Evolutionary conservation across 768 basidiomycete genomes (phyloP).

Genomic region (Suillus sp.): DNA sequence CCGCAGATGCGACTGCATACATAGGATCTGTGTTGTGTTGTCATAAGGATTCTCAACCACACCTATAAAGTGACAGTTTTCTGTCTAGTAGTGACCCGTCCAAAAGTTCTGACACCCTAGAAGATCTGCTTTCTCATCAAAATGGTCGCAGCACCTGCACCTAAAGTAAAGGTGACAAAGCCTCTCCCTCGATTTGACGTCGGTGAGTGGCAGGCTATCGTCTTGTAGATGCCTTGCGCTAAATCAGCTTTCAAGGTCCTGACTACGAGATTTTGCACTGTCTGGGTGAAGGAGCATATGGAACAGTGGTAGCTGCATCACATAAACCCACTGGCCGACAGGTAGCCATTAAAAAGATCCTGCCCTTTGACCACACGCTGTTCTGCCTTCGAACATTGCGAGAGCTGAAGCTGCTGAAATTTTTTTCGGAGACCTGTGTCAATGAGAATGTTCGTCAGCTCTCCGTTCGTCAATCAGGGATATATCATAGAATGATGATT

Average conservation of each 20-base stretch:
- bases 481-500: constrained; percentile 10
- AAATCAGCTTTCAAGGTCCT: constrained; percentile 46
- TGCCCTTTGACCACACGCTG: constrained; percentile 92
- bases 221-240: constrained; percentile 8
- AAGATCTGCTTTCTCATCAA: constrained; percentile 2
- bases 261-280: constrained; percentile 74
- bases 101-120: too few relatives aligned
- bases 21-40: background rate
- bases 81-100: background rate
- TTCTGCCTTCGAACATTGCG: constrained; percentile 89
- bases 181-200: constrained; percentile 74
- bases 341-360: constrained; percentile 95
- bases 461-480: constrained; percentile 4
- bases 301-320: constrained; percentile 85
- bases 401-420: constrained; percentile 88
- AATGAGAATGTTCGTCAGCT: constrained; percentile 69
- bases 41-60: constrained; percentile 4
- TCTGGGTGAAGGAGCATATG: constrained; percentile 88
- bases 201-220: constrained; percentile 41
- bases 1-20: background rate
- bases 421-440: constrained; percentile 77
- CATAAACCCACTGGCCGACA: constrained; percentile 80
- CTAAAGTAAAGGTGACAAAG: constrained; percentile 51
- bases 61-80: background rate
- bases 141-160: constrained; percentile 12